Percentiles rank a stretch among this genome's conserved stretches.
phyloP scores from a whole-genome alignment of 495 filamentous ascomycete species.

The Podospora conica region DNA sequence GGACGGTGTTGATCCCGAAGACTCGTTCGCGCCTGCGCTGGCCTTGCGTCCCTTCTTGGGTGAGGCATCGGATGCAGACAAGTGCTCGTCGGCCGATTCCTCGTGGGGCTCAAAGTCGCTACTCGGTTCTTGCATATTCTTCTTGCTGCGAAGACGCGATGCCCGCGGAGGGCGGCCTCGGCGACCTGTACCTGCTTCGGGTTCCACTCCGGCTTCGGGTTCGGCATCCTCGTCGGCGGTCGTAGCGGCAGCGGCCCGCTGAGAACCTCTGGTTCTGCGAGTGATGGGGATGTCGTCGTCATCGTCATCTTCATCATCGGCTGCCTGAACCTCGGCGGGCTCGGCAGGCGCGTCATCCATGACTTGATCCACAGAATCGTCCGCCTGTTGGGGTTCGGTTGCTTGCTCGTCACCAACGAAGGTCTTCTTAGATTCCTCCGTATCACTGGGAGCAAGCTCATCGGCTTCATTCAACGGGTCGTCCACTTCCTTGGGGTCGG shows the following conservation, averaged over 20 bases:
- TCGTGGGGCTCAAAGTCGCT: slow-evolving; percentile 84
- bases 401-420: slow-evolving; percentile 3
- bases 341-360: slow-evolving; percentile 22
- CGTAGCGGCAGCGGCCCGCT: slow-evolving; percentile 10
- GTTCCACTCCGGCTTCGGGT: slow-evolving; percentile 20
- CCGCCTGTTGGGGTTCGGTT: slow-evolving; percentile 10
- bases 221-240: slow-evolving; percentile 26
- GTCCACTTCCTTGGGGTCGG: slow-evolving; percentile 28
- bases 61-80: slow-evolving; percentile 37
- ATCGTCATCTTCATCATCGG: slow-evolving; percentile 56
- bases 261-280: slow-evolving; percentile 38
- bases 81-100: slow-evolving; percentile 50
- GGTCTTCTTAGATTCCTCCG: slow-evolving; percentile 8
- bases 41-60: slow-evolving; percentile 24
- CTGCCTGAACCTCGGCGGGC: slow-evolving; percentile 33
- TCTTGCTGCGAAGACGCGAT: slow-evolving; percentile 43
- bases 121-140: slow-evolving; percentile 57
- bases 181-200: slow-evolving; percentile 22
- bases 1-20: slow-evolving; percentile 35
- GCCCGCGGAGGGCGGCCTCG: slow-evolving; percentile 42
- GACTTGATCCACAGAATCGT: slow-evolving; percentile 3
- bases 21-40: slow-evolving; percentile 33
- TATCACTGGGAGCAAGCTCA: slow-evolving; percentile 28
- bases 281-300: slow-evolving; percentile 61
- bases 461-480: slow-evolving; percentile 24